A percentile compares a stretch with the other conserved stretches of the same genome.
phyloP scores from a whole-genome alignment of 352 stramenopile genomes.

The Phytophthora lateralis region DNA sequence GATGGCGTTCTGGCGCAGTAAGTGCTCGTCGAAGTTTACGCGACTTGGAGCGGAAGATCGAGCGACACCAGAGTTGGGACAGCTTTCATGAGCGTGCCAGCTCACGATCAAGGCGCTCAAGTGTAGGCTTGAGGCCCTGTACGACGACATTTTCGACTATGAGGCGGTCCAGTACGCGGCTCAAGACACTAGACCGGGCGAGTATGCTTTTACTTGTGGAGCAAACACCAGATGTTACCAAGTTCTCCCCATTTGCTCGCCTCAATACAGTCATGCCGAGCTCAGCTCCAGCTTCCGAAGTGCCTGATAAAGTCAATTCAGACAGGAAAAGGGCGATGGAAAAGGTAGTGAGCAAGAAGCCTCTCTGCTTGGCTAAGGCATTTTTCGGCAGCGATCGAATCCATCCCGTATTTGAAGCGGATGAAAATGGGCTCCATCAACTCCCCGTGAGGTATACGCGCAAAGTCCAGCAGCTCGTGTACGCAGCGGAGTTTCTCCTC shows the following conservation, averaged over 20 bases:
- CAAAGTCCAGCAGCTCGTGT: neutral
- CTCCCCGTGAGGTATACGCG: neutral
- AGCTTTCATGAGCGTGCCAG: neutral
- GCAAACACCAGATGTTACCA: neutral
- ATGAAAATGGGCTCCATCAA: neutral
- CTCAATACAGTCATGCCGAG: neutral
- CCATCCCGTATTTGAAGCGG: neutral
- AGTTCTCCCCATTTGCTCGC: neutral
- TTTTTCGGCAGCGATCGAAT: neutral
- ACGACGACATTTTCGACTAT: neutral
- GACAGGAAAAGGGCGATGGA: neutral
- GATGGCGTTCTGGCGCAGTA: conserved; percentile 3
- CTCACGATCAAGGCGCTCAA: neutral
- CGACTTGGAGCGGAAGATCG: neutral
- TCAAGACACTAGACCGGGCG: conserved; percentile 1
- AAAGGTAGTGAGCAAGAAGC: neutral
- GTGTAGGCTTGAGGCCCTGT: neutral
- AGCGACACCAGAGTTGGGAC: neutral
- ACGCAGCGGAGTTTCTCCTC: neutral
- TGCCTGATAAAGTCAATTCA: neutral
- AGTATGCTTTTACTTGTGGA: conserved; percentile 5
- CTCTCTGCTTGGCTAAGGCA: neutral
- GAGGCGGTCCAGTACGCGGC: neutral
- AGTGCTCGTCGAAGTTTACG: neutral
- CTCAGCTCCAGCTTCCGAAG: neutral